Evolutionary conservation across 2,329 filamentous ascomycete genomes (phyloP).

Genomic region (Colletotrichum gigasporum): DNA sequence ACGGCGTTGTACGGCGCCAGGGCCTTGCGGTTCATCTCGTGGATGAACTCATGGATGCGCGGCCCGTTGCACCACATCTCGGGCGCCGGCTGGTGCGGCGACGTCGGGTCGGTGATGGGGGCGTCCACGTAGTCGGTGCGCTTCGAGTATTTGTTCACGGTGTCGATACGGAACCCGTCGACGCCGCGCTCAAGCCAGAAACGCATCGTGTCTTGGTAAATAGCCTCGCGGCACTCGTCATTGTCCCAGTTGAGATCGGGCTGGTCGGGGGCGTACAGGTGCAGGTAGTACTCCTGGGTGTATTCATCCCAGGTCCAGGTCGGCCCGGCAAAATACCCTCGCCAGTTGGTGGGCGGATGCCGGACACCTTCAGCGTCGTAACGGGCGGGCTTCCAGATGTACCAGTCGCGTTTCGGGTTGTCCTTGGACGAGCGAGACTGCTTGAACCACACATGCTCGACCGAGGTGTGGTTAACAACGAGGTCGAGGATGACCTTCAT

Average conservation of each 20-base stretch:
- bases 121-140: slow-evolving; percentile 65
- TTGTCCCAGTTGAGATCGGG: slow-evolving; percentile 85
- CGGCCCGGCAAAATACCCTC: slow-evolving; percentile 54
- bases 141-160: slow-evolving; percentile 75
- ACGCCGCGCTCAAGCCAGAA: slow-evolving; percentile 80
- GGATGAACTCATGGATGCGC: slow-evolving; percentile 68
- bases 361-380: slow-evolving; percentile 62
- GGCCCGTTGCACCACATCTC: slow-evolving; percentile 69
- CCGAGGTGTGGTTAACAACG: slow-evolving; percentile 75
- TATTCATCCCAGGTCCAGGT: slow-evolving; percentile 63
- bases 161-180: slow-evolving; percentile 73
- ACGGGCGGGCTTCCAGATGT: slow-evolving; percentile 70
- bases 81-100: slow-evolving; percentile 51
- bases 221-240: slow-evolving; percentile 69
- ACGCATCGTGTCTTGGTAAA: slow-evolving; percentile 72
- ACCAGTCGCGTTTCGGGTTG: slow-evolving; percentile 68
- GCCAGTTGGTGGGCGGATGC: slow-evolving; percentile 68
- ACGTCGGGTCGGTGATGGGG: slow-evolving; percentile 50
- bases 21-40: slow-evolving; percentile 64
- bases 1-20: slow-evolving; percentile 65
- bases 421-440: slow-evolving; percentile 60
- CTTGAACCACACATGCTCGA: slow-evolving; percentile 67
- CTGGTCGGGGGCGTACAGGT: slow-evolving; percentile 74
- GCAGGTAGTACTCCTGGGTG: slow-evolving; percentile 63
- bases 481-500: slow-evolving; percentile 78